These are phyloP conservation scores for Pulveroboletus sp. DNA, from an alignment of 768 basidiomycete species.

Conservation along the genomic window DNA sequence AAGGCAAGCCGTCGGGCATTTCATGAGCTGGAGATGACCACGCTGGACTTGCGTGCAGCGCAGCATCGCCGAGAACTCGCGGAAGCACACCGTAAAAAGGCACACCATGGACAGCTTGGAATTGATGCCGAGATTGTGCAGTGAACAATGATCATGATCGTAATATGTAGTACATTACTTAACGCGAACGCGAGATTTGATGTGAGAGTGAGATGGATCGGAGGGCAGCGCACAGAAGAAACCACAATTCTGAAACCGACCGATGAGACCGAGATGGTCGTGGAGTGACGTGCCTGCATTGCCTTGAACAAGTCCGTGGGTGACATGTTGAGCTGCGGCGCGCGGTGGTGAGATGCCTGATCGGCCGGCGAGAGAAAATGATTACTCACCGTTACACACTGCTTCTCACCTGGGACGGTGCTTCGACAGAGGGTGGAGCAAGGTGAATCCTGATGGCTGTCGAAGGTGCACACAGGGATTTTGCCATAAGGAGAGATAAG, in stretches of 20 bases:
- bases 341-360: conserved; percentile 13
- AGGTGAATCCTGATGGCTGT: conserved; percentile 54
- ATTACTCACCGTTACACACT: conserved; percentile 55
- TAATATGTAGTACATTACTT: conserved; percentile 18
- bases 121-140: conserved; percentile 41
- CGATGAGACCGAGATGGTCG: conserved; percentile 6
- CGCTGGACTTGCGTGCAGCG: conserved; percentile 56
- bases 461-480: conserved; percentile 48
- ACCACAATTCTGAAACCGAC: conserved; percentile 46
- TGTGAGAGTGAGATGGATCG: conserved; percentile 63
- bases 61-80: conserved; percentile 57
- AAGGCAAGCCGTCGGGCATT: conserved; percentile 46
- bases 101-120: conserved; percentile 57
- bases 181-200: conserved; percentile 48
- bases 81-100: conserved; percentile 57
- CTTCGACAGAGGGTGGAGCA: conserved; percentile 58
- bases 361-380: not conserved
- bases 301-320: conserved; percentile 60
- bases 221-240: conserved; percentile 69
- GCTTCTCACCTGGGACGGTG: conserved; percentile 31
- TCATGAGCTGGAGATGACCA: conserved; percentile 58
- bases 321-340: conserved; percentile 54
- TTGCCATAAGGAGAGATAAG: conserved; percentile 7
- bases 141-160: conserved; percentile 24
- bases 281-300: conserved; percentile 55